Evolutionary conservation across 1,284 basidiomycete genomes (phyloP).

Genomic region (Afroboletus lepidellus): DNA sequence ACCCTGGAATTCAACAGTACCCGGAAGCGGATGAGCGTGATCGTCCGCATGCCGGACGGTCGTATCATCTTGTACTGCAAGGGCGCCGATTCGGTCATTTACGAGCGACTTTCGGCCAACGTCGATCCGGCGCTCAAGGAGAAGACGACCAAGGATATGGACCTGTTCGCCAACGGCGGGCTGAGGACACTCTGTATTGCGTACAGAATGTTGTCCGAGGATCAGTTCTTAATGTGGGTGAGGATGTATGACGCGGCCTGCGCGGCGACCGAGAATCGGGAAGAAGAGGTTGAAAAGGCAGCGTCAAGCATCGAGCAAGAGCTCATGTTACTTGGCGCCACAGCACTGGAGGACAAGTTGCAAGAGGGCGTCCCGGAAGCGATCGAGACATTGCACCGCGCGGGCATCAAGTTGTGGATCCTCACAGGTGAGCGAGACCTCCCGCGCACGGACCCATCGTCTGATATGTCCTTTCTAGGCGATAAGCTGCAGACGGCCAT

Average conservation of each 20-base stretch:
- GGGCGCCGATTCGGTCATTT: constrained; percentile 96
- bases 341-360: constrained; percentile 94
- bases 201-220: constrained; percentile 76
- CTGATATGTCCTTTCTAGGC: constrained; percentile 42
- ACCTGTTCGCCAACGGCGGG: constrained; percentile 90
- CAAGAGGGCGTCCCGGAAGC: constrained; percentile 97
- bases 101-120: constrained; percentile 74
- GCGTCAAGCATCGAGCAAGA: constrained; percentile 83
- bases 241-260: constrained; percentile 79
- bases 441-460: background rate
- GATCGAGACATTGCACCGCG: constrained; percentile 87
- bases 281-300: constrained; percentile 88
- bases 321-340: constrained; percentile 86
- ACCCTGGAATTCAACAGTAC: constrained; percentile 93
- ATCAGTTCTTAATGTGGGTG: constrained; percentile 86
- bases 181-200: constrained; percentile 91
- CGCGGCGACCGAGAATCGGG: constrained; percentile 74
- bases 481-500: constrained; percentile 98
- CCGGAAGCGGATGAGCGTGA: constrained; percentile 90
- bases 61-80: constrained; percentile 87
- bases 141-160: constrained; percentile 83
- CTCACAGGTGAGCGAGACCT: constrained; percentile 61
- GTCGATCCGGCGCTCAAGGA: constrained; percentile 78
- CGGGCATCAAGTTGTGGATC: constrained; percentile 98
- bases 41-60: constrained; percentile 83